Evolutionary conservation across 1,139 yeast genomes (phyloP).

Genomic region (Saccharomyces pastorianus): DNA sequence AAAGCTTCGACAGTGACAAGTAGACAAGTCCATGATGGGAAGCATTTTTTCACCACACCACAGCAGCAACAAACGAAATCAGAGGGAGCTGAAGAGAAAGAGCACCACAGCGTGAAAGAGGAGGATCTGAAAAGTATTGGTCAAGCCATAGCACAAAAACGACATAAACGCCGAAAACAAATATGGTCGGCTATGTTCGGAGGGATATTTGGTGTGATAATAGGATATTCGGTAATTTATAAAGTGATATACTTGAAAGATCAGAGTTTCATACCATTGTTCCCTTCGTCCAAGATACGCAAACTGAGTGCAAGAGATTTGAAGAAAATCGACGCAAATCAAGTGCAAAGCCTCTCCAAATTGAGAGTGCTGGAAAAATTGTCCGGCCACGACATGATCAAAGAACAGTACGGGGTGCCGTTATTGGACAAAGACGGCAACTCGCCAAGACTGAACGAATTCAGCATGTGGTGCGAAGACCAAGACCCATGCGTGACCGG

Average conservation of each 20-base stretch:
- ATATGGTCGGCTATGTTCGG: conserved; percentile 10
- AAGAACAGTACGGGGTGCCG: conserved; percentile 29
- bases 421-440: conserved; percentile 16
- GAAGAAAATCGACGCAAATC: conserved; percentile 15
- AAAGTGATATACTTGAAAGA: conserved; percentile 21
- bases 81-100: background rate
- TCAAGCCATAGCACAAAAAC: conserved; percentile 15
- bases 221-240: conserved; percentile 26
- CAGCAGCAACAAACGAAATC: background rate
- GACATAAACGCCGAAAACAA: conserved; percentile 12
- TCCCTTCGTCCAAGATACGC: conserved; percentile 23
- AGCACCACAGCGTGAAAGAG: background rate
- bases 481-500: conserved; percentile 28
- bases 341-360: conserved; percentile 17
- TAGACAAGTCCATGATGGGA: conserved; percentile 4
- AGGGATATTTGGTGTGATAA: conserved; percentile 16
- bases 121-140: conserved; percentile 9
- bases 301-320: conserved; percentile 20
- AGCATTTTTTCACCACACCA: conserved; percentile 12
- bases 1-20: background rate
- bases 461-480: conserved; percentile 30
- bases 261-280: conserved; percentile 24
- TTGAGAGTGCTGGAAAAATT: conserved; percentile 20
- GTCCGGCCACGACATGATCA: conserved; percentile 27
- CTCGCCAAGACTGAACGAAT: conserved; percentile 16